phyloP scores from a whole-genome alignment of 2,329 filamentous ascomycete species.

The Aspergillus proliferans region DNA sequence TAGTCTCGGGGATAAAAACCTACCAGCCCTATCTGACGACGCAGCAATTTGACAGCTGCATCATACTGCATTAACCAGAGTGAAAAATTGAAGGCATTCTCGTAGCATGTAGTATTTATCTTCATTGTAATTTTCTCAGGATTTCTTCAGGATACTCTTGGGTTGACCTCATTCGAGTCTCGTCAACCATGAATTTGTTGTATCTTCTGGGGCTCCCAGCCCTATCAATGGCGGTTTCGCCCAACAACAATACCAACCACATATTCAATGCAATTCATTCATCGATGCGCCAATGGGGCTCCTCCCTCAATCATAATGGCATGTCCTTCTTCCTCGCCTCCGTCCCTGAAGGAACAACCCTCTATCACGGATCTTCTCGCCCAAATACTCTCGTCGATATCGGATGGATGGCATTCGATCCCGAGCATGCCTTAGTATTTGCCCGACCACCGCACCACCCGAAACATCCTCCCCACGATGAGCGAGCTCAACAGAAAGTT shows the following conservation, averaged over 20 bases:
- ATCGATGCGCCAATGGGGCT: constrained; percentile 65
- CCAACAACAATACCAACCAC: constrained; percentile 29
- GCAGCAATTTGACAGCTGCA: not conserved
- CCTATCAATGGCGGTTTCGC: not conserved
- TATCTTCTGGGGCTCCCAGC: not conserved
- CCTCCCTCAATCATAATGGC: constrained; percentile 64
- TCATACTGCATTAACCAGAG: too few relatives aligned
- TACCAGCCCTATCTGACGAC: too few relatives aligned
- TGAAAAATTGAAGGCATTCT: not conserved
- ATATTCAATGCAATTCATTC: constrained; percentile 62
- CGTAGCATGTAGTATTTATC: not conserved
- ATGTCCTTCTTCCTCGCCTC: constrained; percentile 60
- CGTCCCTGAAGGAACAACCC: constrained; percentile 54
- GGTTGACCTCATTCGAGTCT: not conserved
- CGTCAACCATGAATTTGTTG: not conserved
- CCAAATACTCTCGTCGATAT: constrained; percentile 43
- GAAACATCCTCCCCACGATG: not conserved
- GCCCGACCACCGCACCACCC: constrained; percentile 27
- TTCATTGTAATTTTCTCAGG: not conserved
- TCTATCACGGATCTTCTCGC: constrained; percentile 57
- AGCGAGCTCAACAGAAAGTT: not conserved
- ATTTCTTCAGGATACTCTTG: not conserved
- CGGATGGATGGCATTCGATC: constrained; percentile 67
- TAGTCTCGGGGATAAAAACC: not conserved
- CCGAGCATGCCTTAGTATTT: constrained; percentile 62